Evolutionary conservation across 2,329 filamentous ascomycete genomes (phyloP), one percentile per base, ranked within the genome.

Genomic region (Mycosphaerella sp.): DNA sequence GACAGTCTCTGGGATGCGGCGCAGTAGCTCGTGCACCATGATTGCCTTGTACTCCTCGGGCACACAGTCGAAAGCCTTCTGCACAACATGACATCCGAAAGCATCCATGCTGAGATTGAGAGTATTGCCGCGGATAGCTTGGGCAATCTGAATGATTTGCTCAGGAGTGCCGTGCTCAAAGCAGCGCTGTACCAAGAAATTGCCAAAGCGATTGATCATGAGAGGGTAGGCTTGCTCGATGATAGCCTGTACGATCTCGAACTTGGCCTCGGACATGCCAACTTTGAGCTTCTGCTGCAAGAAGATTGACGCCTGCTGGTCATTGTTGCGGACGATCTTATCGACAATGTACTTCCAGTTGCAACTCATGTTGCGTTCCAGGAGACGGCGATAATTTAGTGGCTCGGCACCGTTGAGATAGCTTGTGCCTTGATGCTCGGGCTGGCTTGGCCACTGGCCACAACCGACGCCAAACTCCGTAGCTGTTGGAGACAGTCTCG

Each of bases 271-370:
- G 0, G 85, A 80, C 3, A 91, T 96, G 56, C 91, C 91, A 58
- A 96, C 87, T 75, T 98, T 98, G 64, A 98, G 86, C 76, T 98
- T 98, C 74, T 98, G 93, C 71, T 98, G 93, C 43, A 98, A 78
- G 73, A 98, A 98, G 66, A 98, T 97, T 2, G 93, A 98, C 8
- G 95, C 93, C 73, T 98, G 93, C 72, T 98, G 93, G 68, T 98
- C 93, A 71, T 98, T 97, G 76, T 91, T 96, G 81, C 89, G 95
- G 62, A 98, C 91, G 69, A 98, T 98, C 78, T 97, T 97, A 76
- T 98, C 92, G 52, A 98, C 93, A 64, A 98, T 96, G 70, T 95
- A 96, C 74, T 93, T 95, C 93, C 92, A 98, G 75, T 98, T 95
- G 74, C 92, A 97, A 67, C 88, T 95, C 72, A 95, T 89, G 69